phyloP scores from a whole-genome alignment of 257 asterid genomes.

The Solanum piurae region DNA sequence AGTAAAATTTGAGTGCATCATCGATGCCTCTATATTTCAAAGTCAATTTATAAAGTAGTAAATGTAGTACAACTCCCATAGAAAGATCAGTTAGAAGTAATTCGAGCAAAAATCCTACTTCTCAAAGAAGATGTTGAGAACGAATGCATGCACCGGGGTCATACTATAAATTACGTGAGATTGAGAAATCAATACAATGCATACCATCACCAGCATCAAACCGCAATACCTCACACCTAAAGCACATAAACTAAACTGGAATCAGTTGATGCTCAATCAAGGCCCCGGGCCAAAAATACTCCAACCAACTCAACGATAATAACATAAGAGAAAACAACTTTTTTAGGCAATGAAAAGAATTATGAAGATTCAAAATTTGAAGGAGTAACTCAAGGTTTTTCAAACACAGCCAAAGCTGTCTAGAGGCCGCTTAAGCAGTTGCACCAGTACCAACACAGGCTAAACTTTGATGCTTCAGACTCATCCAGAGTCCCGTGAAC shows the following conservation, averaged over 20 bases:
- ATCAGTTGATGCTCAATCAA: not conserved
- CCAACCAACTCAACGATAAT: too few relatives aligned
- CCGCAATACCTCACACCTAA: not conserved
- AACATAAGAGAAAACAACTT: not conserved
- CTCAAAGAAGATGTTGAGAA: not conserved
- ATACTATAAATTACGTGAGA: not conserved
- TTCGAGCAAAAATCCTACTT: not conserved
- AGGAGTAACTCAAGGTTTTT: not conserved
- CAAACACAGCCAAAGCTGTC: too few relatives aligned
- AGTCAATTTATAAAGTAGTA: too few relatives aligned
- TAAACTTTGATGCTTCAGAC: too few relatives aligned
- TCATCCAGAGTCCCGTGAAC: too few relatives aligned
- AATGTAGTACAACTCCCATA: not conserved
- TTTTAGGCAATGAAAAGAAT: not conserved
- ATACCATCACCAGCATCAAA: not conserved
- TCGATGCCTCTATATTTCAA: not conserved
- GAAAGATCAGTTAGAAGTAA: too few relatives aligned
- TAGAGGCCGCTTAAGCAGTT: too few relatives aligned
- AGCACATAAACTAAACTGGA: not conserved
- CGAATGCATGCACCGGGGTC: not conserved
- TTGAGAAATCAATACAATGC: not conserved
- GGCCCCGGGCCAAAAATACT: not conserved
- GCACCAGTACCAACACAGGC: too few relatives aligned
- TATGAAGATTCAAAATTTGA: too few relatives aligned
- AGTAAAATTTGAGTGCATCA: not conserved